Conservation (phyloP, 345 rosid species). For the Capsella bursapastoris region DNA sequence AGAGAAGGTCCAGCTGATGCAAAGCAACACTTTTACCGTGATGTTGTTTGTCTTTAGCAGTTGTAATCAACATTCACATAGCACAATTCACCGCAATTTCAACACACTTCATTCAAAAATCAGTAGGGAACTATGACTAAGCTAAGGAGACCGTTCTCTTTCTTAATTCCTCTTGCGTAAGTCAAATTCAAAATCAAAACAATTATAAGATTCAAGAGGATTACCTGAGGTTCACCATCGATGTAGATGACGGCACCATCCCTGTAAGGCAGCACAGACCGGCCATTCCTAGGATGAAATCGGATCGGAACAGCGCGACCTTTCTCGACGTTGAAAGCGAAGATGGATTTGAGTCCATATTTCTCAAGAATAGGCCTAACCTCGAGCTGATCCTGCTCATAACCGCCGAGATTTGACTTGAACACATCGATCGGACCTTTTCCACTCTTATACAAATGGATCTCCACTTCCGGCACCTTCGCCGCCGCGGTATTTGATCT, state of each 20-base stretch:
- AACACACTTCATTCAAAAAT: not conserved
- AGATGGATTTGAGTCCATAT: slow-evolving; percentile 73
- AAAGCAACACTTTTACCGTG: slow-evolving; percentile 1
- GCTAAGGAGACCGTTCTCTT: slow-evolving; percentile 12
- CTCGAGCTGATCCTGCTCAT: slow-evolving; percentile 91
- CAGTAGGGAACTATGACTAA: slow-evolving; percentile 12
- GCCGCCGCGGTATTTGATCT: slow-evolving; percentile 46
- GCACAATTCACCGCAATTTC: not conserved
- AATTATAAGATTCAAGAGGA: not conserved
- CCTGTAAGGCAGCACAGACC: slow-evolving; percentile 68
- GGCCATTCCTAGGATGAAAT: slow-evolving; percentile 75
- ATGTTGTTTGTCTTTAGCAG: not conserved
- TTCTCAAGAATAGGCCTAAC: slow-evolving; percentile 74
- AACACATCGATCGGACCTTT: slow-evolving; percentile 88
- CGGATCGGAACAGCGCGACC: slow-evolving; percentile 88
- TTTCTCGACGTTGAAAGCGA: slow-evolving; percentile 66
- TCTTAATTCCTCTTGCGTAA: not conserved
- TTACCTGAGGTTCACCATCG: slow-evolving; percentile 92
- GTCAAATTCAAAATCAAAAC: slow-evolving; percentile 7
- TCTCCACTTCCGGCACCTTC: slow-evolving; percentile 78
- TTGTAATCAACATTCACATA: not conserved
- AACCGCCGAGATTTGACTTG: slow-evolving; percentile 75
- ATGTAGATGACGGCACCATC: slow-evolving; percentile 75
- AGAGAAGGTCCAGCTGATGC: not conserved
- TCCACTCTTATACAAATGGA: slow-evolving; percentile 69